Percentiles rank a stretch among this genome's conserved stretches.
Evolutionary conservation across 371 early-diverging fungal genomes (phyloP).

Genomic region (Mucor circinelloides): DNA sequence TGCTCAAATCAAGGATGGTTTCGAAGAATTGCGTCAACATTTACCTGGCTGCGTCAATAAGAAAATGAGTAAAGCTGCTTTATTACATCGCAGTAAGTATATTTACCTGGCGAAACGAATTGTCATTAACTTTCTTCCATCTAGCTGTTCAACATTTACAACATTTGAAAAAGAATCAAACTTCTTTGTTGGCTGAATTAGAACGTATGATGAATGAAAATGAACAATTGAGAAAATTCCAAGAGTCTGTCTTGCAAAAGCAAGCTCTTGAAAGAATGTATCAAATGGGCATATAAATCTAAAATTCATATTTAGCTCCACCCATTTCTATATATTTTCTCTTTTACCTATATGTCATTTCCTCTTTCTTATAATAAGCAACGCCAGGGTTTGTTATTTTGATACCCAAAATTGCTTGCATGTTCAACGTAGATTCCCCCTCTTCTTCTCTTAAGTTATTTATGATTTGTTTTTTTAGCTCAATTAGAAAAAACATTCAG

Average conservation of each 20-base stretch:
- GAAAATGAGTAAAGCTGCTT: conserved; percentile 61
- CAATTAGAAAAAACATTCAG: too few relatives aligned
- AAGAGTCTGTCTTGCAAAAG: conserved; percentile 53
- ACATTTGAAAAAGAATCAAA: conserved; percentile 50
- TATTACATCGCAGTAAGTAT: conserved; percentile 54
- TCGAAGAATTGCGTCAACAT: conserved; percentile 58
- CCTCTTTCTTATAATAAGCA: neutral
- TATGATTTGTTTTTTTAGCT: neutral
- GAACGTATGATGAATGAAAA: conserved; percentile 52
- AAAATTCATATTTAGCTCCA: neutral
- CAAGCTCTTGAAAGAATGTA: conserved; percentile 59
- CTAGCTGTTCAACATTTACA: conserved; percentile 55
- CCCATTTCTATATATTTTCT: neutral
- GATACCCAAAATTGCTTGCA: neutral
- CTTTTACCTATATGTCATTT: neutral
- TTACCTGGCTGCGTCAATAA: conserved; percentile 57
- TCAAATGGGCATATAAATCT: conserved; percentile 46
- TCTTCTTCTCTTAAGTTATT: neutral
- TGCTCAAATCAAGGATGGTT: conserved; percentile 64
- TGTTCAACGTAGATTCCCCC: neutral
- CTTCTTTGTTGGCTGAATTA: conserved; percentile 46
- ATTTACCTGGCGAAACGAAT: neutral
- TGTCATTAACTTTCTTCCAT: neutral
- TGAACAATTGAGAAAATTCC: conserved; percentile 55
- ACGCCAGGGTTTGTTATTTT: neutral